Percentiles rank a stretch among this genome's conserved stretches.
Evolutionary conservation across 2,329 filamentous ascomycete genomes (phyloP).

Genomic region (Zymoseptoria brevis): DNA sequence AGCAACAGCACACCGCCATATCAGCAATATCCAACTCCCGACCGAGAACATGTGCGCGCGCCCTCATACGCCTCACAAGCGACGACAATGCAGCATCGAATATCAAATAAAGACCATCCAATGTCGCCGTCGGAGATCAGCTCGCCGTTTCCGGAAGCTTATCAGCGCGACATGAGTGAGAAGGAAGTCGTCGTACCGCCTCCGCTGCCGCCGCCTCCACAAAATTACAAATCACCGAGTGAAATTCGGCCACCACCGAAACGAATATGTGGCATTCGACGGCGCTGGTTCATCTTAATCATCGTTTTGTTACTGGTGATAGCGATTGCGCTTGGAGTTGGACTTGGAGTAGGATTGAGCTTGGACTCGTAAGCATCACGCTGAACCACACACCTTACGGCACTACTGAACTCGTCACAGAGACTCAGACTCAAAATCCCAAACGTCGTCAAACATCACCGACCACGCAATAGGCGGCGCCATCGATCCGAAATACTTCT

Average conservation of each 20-base stretch:
- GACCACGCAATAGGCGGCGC: slow-evolving; percentile 33
- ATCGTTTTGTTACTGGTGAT: slow-evolving; percentile 22
- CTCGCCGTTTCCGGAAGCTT: slow-evolving; percentile 23
- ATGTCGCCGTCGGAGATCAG: slow-evolving; percentile 19
- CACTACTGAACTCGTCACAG: not conserved
- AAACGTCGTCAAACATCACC: slow-evolving; percentile 3
- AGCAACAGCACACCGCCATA: slow-evolving; percentile 23
- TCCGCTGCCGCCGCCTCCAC: slow-evolving; percentile 3
- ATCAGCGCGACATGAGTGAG: slow-evolving; percentile 20
- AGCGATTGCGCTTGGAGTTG: slow-evolving; percentile 30
- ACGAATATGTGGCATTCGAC: slow-evolving; percentile 18
- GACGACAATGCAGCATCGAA: slow-evolving; percentile 8
- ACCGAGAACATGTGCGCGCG: slow-evolving; percentile 10
- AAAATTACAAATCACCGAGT: slow-evolving; percentile 6
- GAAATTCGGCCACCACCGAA: slow-evolving; percentile 7
- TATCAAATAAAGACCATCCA: slow-evolving; percentile 19
- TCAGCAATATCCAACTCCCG: slow-evolving; percentile 16
- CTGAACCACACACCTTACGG: not conserved
- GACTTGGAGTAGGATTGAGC: slow-evolving; percentile 32
- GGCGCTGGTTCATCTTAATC: slow-evolving; percentile 15
- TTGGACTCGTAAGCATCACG: slow-evolving; percentile 20
- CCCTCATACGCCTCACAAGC: slow-evolving; percentile 13
- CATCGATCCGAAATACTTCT: slow-evolving; percentile 33
- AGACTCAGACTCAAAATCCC: not conserved
- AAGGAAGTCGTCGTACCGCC: slow-evolving; percentile 24